Percentiles rank a stretch among this genome's conserved stretches.
These are phyloP conservation scores for Durotheca rogersii DNA, from an alignment of 495 filamentous ascomycete species.

Conservation along the genomic window DNA sequence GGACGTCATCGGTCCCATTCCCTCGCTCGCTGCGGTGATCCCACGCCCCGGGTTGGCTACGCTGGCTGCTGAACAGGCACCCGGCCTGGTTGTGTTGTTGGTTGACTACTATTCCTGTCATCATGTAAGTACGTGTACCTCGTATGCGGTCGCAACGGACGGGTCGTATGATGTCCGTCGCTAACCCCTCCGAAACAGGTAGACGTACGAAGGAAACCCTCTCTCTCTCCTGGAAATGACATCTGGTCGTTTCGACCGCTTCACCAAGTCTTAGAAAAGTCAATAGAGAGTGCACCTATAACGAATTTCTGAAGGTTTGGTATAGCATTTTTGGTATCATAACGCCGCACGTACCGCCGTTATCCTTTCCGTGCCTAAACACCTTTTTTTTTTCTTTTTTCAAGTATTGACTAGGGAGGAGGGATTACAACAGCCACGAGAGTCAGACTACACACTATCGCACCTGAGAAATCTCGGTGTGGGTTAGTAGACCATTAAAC, in stretches of 20 bases:
- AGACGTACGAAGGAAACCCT: neutral
- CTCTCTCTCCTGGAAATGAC: neutral
- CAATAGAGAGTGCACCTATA: too few species aligned
- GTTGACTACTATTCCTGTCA: too few species aligned
- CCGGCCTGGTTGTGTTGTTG: too few species aligned
- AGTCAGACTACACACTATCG: too few species aligned
- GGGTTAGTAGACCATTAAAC: constrained; percentile 2
- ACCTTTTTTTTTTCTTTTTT: constrained; percentile 1
- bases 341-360: too few species aligned
- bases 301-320: too few species aligned
- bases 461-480: too few species aligned
- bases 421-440: too few species aligned
- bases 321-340: constrained; percentile 12
- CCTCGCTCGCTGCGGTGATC: constrained; percentile 19
- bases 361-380: too few species aligned
- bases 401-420: neutral
- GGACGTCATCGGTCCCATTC: constrained; percentile 23
- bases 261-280: too few species aligned
- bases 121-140: neutral
- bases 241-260: neutral
- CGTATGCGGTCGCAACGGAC: neutral
- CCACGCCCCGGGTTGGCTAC: constrained; percentile 29
- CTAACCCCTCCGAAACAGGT: neutral
- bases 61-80: too few species aligned
- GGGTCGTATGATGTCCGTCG: neutral